These are phyloP conservation scores for Rubroboletus satanas DNA, from an alignment of 768 basidiomycete species.

Conservation along the genomic window DNA sequence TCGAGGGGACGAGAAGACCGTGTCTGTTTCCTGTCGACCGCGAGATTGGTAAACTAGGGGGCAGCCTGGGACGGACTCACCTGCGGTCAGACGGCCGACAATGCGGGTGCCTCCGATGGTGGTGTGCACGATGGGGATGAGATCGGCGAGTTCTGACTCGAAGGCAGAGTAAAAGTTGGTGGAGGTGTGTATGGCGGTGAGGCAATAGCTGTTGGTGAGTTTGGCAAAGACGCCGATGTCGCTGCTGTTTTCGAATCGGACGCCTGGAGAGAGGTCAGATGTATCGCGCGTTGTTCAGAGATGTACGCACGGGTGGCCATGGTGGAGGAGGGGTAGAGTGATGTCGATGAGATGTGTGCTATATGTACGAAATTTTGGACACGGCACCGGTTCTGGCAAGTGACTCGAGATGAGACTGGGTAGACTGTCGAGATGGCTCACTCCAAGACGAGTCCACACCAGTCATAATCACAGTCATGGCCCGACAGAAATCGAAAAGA, in stretches of 20 bases:
- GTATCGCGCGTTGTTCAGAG: not conserved
- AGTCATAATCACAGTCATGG: not conserved
- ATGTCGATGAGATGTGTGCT: not conserved
- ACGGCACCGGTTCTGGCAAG: not conserved
- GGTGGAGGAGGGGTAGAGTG: slow-evolving; percentile 5
- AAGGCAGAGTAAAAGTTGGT: slow-evolving; percentile 98
- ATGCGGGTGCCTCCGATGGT: slow-evolving; percentile 94
- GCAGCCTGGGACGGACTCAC: slow-evolving; percentile 35
- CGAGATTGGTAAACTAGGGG: not conserved
- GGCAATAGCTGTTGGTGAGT: slow-evolving; percentile 97
- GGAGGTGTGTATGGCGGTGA: slow-evolving; percentile 88
- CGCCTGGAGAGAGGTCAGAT: slow-evolving; percentile 44
- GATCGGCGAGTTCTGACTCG: slow-evolving; percentile 89
- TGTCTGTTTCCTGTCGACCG: slow-evolving; percentile 77
- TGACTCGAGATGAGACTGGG: slow-evolving; percentile 14
- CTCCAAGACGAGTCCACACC: not conserved
- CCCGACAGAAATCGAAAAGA: slow-evolving; percentile 53
- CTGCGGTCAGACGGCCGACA: slow-evolving; percentile 88
- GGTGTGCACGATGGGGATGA: slow-evolving; percentile 94
- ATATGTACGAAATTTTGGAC: no score
- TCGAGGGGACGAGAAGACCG: slow-evolving; percentile 91
- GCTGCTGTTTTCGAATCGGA: slow-evolving; percentile 91
- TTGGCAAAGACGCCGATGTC: slow-evolving; percentile 97
- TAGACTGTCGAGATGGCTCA: slow-evolving; percentile 2
- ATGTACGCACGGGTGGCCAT: slow-evolving; percentile 66